A percentile compares a stretch with the other conserved stretches of the same genome.
These are phyloP conservation scores for Thielaviopsis musarum DNA, from an alignment of 2,329 filamentous ascomycete species.

Conservation along the genomic window DNA sequence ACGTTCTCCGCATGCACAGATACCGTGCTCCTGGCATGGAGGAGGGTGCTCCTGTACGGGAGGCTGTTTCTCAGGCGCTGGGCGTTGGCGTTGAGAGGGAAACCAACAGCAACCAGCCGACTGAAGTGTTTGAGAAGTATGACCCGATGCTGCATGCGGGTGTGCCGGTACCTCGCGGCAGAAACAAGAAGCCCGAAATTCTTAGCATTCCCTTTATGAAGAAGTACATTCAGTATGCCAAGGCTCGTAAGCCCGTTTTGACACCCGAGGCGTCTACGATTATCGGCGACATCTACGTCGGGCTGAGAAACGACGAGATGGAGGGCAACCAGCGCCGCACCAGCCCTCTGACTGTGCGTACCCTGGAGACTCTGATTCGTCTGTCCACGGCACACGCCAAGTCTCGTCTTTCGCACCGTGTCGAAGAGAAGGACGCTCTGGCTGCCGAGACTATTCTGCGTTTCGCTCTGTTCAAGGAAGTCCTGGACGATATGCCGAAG, in stretches of 20 bases:
- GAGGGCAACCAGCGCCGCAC: slow-evolving; percentile 87
- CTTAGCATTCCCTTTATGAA: slow-evolving; percentile 97
- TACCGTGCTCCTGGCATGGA: slow-evolving; percentile 87
- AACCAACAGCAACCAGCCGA: slow-evolving; percentile 53
- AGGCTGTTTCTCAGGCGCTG: slow-evolving; percentile 67
- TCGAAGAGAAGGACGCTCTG: slow-evolving; percentile 77
- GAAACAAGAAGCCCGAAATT: slow-evolving; percentile 67
- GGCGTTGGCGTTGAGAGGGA: slow-evolving; percentile 75
- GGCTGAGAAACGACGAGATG: slow-evolving; percentile 87
- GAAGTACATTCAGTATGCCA: slow-evolving; percentile 98
- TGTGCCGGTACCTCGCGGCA: slow-evolving; percentile 58
- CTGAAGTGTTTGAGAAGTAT: slow-evolving; percentile 90
- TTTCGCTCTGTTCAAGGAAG: slow-evolving; percentile 94
- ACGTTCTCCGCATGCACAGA: slow-evolving; percentile 91
- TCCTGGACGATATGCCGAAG: slow-evolving; percentile 60
- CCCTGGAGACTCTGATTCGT: slow-evolving; percentile 94
- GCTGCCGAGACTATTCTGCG: slow-evolving; percentile 79
- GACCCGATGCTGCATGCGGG: slow-evolving; percentile 92
- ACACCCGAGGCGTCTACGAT: slow-evolving; percentile 85
- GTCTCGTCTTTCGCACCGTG: slow-evolving; percentile 67
- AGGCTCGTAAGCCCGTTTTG: slow-evolving; percentile 74
- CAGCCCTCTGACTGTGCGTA: slow-evolving; percentile 90
- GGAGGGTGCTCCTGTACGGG: slow-evolving; percentile 85
- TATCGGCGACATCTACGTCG: slow-evolving; percentile 80
- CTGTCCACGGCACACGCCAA: slow-evolving; percentile 93